Conservation (phyloP, 192 early-diverging fungal genomes). For the Umbelopsis vinacea region DNA sequence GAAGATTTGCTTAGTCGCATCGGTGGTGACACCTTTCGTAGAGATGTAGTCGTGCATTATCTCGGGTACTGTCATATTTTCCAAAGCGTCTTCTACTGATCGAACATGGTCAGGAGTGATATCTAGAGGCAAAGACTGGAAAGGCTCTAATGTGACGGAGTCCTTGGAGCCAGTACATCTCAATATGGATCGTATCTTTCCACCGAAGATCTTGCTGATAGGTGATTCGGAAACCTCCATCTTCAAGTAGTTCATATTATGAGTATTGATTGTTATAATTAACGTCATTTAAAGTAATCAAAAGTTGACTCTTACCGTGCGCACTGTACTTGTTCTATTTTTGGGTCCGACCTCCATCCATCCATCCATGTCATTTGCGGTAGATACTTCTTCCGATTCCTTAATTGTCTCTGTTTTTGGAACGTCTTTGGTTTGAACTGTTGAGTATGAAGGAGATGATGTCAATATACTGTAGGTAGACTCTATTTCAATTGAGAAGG, state of each 20-base stretch:
- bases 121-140: conserved; percentile 86
- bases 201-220: conserved; percentile 88
- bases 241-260: conserved; percentile 38
- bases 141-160: conserved; percentile 87
- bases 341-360: conserved; percentile 95
- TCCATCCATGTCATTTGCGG: conserved; percentile 42
- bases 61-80: conserved; percentile 77
- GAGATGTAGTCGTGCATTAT: conserved; percentile 79
- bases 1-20: conserved; percentile 83
- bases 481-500: not conserved
- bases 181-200: conserved; percentile 77
- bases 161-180: conserved; percentile 73
- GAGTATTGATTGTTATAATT: not conserved
- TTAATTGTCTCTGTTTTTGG: not conserved
- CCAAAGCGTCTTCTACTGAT: conserved; percentile 85
- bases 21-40: conserved; percentile 46
- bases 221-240: conserved; percentile 73
- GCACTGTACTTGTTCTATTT: conserved; percentile 72
- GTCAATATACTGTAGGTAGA: too few species aligned
- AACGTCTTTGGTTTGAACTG: not conserved
- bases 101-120: conserved; percentile 72
- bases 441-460: not conserved
- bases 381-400: conserved; percentile 13
- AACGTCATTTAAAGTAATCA: not conserved
- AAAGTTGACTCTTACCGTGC: conserved; percentile 44